Evolutionary conservation across 495 filamentous ascomycete species (phyloP), one percentile per base, ranked within the genome.

Genomic region (Amniculicola lignicola): DNA sequence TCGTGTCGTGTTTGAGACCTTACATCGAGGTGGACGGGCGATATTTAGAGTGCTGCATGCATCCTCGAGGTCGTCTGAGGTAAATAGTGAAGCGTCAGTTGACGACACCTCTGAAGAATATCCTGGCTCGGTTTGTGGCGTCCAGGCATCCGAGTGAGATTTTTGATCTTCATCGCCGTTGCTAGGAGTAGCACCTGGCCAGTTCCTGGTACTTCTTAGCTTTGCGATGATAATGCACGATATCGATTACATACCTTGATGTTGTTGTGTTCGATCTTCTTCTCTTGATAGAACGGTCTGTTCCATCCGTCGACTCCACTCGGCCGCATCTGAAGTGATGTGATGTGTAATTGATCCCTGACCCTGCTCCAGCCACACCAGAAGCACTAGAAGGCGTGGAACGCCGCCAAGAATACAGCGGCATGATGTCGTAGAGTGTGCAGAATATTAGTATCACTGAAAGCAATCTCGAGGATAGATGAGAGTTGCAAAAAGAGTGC

Each of bases 261-360:
- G 25, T 43, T 1, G 23, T 14, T 18, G 10, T 12, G 2, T 46
- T n/a, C 14, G 42, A 15, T 14, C 10, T 25, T 19, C 11, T 52
- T 6, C 31, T 42, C 33, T 49, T n/a, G 23, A 2, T n/a, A 25
- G 15, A 15, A 23, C 37, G 10, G 18, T 21, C 21, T 25, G 15
- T 18, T 41, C 14, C 31, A 28, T 7, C 10, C 28, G 1, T 4
- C 10, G 12, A 18, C n/a, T 57, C 28, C 18, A 51, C 12, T 25
- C 23, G 45, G 4, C 2, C 29, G 28, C 54, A 57, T 36, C 46
- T 16, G 2, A 43, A 38, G 36, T 51, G 54, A 43, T 51, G 54
- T 31, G 54, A 57, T 28, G 54, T 57, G 46, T 31, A 51, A 27
- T 57, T 51, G 18, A 27, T 24, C 19, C 54, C 54, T 18, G 24